Base-by-base conservation (phyloP, 495 filamentous ascomycete genomes). In the Xylaria longipes region DNA sequence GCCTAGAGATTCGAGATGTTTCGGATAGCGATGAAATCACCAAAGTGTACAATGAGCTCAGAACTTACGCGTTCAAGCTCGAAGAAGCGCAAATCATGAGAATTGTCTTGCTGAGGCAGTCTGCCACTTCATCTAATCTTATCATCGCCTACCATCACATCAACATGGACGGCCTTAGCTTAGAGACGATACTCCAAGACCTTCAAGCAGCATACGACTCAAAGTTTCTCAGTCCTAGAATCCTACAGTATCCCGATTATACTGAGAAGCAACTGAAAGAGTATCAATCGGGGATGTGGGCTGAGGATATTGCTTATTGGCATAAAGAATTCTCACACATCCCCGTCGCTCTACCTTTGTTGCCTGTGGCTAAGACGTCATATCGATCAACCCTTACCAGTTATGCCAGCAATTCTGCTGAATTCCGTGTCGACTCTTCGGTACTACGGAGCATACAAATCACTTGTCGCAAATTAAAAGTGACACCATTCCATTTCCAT, bases 71-170 rank as follows among this genome's bases (percentile, higher is more conserved):
- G 2, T 81, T 60, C 41, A 72, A 78, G 48, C 56, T 79, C 1
- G 72, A 48, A 3, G 3, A 52, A 31, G 75, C 74, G 22, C 39
- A 76, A 45, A 50, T 33, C 1, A 45, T 81, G 11, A 65, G 73
- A 8, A 57, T 79, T n/a, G n/a, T n/a, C 17, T 8, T 33, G 12
- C 58, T 80, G 6, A 31, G 68, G 0, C n/a, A 66, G 29, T 72
- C 75, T 14, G 2, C 66, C 0, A 64, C 57, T 0, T 12, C 35
- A 7, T 71, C 74, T 57, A 70, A 45, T 52, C 66, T 83, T 20
- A 12, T 82, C 22, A 1, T 80, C 1, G 71, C 69, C 6, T 75
- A 69, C 31, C 80, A 81, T 37, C 79, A 80, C 68, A 78, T 82
- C 57, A 56, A 37, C 31, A 62, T 78, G 71, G 80, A 82, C 45